Base-by-base conservation (phyloP, 2,329 filamentous ascomycete species). In the Fusarium sp. region DNA sequence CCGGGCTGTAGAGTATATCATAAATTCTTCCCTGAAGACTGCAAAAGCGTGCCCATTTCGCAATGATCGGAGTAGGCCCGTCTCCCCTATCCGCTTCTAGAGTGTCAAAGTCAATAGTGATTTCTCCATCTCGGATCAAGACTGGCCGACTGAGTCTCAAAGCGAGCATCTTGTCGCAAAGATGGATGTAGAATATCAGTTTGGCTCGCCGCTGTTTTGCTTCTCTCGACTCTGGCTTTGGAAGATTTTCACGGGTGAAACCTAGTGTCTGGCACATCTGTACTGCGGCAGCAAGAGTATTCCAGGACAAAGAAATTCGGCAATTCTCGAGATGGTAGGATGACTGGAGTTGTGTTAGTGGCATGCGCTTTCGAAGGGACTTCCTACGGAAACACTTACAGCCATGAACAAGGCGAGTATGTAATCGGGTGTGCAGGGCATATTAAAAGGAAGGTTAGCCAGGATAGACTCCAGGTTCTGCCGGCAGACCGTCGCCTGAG, bases 111-210 rank as follows among this genome's bases (percentile, higher is more conserved):
- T 60, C 14, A 0, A 67, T 8, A 1, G 49, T 67, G 8, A 67
- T 60, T 24, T 67, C 62, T 0, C 62, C 63, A 12, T 58, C 64
- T 1, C 64, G 44, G 3, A 67, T 67, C 6, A 67, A 35, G 6
- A 45, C 56, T 2, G 64, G 63, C 12, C 64, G 38, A 4, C 51
- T 67, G 0, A 67, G 52, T 3, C 64, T 28, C n/a, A 67, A n/a
- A 11, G 64, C 22, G 8, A 67, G 64, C 62, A 67, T 51, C 10
- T 67, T 67, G 17, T 67, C 64, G 3, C 65, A 26, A 20, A 67
- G 38, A 11, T 67, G 64, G 4, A 67, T 51, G 15, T 36, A 60
- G 8, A 39, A 60, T 0, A 67, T 39, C 8, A 67, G 0, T 39
- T 67, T 67, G 1, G 36, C 63, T 7, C 64, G 12, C 0, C 64